Evolutionary conservation across 441 rosid species (phyloP), one percentile per base, ranked within the genome.

Genomic region (Codiaeum variegatum): DNA sequence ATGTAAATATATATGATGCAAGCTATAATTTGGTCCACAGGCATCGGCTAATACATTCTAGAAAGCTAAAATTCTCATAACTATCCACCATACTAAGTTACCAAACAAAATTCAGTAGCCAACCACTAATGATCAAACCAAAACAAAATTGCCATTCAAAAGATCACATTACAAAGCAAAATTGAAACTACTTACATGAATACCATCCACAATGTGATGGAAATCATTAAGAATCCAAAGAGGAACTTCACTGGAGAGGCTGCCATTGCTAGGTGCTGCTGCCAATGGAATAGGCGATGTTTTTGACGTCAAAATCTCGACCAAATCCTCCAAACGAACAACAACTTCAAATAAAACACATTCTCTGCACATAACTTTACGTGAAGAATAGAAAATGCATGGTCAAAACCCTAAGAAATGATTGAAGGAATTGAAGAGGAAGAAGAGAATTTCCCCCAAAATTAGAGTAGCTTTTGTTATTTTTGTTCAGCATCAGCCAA

Each of bases 161-260:
- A 32, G 38, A 34, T 12, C 6, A 5, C 16, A 72, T 21, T 16
- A 71, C 12, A 55, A 6, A 5, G 24, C 13, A 13, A 56, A 61
- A 82, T 49, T 7, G 68, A 65, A 64, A 5, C 56, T 0, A 84
- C 98, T 83, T 85, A 95, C 99, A 93, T 85, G 89, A 95, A 90
- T 77, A 91, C 80, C 83, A 93, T 72, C 98, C 98, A 95, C 73
- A 95, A 81, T 78, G 87, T 76, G 82, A 95, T 80, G 79, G 91
- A 95, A 78, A 84, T 81, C 65, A 88, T 76, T 69, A 95, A 81
- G 87, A 95, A 95, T 19, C 97, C 96, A 66, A 91, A 86, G 82
- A 95, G 90, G 85, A 95, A 88, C 76, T 88, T 91, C 62, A 88
- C 99, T n/a, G 95, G 97, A 58, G 98, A 93, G 80, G 88, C 92